Conservation (phyloP, 163 green algal species). For the Trebouxia gelatinosa region DNA sequence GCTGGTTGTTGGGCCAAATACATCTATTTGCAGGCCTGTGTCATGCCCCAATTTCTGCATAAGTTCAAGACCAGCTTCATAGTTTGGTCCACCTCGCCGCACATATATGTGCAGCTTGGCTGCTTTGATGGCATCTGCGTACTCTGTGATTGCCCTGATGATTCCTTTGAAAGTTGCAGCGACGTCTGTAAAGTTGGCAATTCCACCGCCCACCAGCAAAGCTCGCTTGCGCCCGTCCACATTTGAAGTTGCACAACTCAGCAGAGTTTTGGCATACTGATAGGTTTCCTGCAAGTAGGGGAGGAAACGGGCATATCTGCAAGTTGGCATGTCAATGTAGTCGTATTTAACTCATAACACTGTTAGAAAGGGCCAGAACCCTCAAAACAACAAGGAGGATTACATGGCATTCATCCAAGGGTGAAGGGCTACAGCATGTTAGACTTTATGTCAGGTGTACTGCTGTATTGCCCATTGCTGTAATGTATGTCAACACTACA, state of each 20-base stretch:
- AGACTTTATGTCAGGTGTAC: too few relatives aligned
- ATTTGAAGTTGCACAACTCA: slow-evolving; percentile 75
- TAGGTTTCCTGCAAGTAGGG: slow-evolving; percentile 86
- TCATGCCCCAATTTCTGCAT: slow-evolving; percentile 78
- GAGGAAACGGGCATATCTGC: too few relatives aligned
- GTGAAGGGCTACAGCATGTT: too few relatives aligned
- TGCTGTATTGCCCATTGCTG: too few relatives aligned
- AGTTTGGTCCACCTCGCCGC: slow-evolving; percentile 88
- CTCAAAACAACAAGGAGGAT: too few relatives aligned
- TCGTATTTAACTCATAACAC: too few relatives aligned
- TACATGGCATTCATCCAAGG: too few relatives aligned
- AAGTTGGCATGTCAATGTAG: too few relatives aligned
- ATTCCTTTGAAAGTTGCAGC: slow-evolving; percentile 93
- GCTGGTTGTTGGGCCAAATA: slow-evolving; percentile 78
- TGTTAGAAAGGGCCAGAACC: too few relatives aligned
- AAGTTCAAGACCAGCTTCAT: slow-evolving; percentile 74
- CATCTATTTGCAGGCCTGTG: slow-evolving; percentile 65
- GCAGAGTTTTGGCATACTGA: slow-evolving; percentile 72
- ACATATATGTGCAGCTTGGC: slow-evolving; percentile 86
- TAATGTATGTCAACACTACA: too few relatives aligned
- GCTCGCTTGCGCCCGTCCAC: slow-evolving; percentile 69
- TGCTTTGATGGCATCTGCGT: slow-evolving; percentile 58
- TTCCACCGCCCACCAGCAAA: slow-evolving; percentile 91
- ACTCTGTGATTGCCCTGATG: slow-evolving; percentile 67
- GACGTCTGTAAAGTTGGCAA: slow-evolving; percentile 97